Base-by-base conservation (phyloP, 352 stramenopile species). In the Pythium dissimile region DNA sequence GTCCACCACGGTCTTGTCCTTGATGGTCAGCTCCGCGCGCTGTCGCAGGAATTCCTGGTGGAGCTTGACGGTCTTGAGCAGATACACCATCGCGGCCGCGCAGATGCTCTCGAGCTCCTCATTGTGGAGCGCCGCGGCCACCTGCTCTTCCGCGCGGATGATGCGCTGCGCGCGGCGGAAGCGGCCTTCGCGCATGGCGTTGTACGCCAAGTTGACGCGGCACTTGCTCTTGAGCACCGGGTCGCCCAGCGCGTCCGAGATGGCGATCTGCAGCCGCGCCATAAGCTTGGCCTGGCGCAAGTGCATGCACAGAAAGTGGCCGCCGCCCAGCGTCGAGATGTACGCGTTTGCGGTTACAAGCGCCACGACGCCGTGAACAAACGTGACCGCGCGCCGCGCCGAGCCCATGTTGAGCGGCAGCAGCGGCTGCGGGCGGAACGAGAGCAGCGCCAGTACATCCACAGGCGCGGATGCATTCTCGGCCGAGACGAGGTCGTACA, bases 281-380 rank as follows among this genome's bases (percentile, higher is more conserved):
- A 93, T 71, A 34, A 84, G 51, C 57, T 83, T 87, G 38, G 84
- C 84, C 43, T 85, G 75, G 47, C 76, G 69, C 44, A 93, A 58
- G 51, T 93, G 84, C 26, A 74, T 70, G 44, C 84, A 93, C 42
- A 93, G 46, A 45, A 93, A 93, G 59, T 91, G 83, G 20, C 84
- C 84, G 11, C 84, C 84, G 27, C 84, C 84, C 2, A 93, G 69
- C 49, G 84, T 93, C 53, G 84, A 93, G 44, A 93, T 81, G 67
- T 90, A 93, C 42, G 83, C 83, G 62, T 93, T 93, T 1, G 81
- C 80, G 0, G 83, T 93, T 42, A 93, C 80, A 2, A 93, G 64
- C 20, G 83, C 79, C 24, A 91, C 75, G 9, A 90, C 73, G 7
- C 69, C 79, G 39, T 91, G 71, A 8, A 88, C 80, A 31, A 93